These are phyloP conservation scores for Aegilops bicornis DNA, from an alignment of 176 grass and related monocot genomes.

Conservation along the genomic window DNA sequence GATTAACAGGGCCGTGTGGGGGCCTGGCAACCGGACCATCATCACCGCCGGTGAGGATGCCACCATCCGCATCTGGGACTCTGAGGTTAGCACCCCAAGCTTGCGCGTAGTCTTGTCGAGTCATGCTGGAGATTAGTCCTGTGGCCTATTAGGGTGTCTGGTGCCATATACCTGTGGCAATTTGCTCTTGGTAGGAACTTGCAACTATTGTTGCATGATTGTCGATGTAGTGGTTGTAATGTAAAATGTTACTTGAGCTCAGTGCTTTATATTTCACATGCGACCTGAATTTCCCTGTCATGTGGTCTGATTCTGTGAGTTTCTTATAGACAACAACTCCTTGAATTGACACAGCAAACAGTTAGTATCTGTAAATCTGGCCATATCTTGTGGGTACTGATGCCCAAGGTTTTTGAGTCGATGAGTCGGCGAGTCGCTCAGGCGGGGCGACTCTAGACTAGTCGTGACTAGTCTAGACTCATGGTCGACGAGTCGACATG, in stretches of 20 bases:
- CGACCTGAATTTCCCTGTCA: not conserved
- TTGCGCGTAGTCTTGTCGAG: not conserved
- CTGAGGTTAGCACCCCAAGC: slow-evolving; percentile 49
- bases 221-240: not conserved
- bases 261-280: not conserved
- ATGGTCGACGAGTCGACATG: too few relatives aligned
- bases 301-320: not conserved
- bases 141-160: not conserved
- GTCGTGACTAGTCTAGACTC: too few relatives aligned
- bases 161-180: not conserved
- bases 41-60: slow-evolving; percentile 88
- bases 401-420: too few relatives aligned
- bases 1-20: slow-evolving; percentile 94
- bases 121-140: not conserved
- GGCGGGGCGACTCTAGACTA: too few relatives aligned
- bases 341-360: not conserved
- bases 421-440: too few relatives aligned
- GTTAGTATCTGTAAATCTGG: not conserved
- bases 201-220: not conserved
- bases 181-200: not conserved
- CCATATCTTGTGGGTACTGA: too few relatives aligned
- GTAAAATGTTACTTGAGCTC: not conserved
- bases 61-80: slow-evolving; percentile 81
- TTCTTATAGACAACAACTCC: not conserved
- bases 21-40: slow-evolving; percentile 86